Base-by-base conservation (phyloP, 768 basidiomycete species). In the Suillus luteus region DNA sequence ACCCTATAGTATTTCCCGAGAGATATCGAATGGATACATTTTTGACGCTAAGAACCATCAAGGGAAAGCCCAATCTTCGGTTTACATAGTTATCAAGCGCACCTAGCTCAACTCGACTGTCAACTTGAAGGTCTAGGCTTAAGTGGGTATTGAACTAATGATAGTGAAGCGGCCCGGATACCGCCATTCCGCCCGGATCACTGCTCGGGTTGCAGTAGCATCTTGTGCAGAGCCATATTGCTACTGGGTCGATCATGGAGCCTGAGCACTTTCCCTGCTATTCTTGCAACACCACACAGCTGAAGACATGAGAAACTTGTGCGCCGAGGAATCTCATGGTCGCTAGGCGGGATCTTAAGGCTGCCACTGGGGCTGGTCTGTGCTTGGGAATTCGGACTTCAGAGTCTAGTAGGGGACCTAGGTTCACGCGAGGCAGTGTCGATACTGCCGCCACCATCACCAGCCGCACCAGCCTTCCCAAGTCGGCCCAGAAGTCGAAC, bases 171-270 rank as follows among this genome's bases (percentile, higher is more conserved):
- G 51, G 27, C 27, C 51, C 51, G 51, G 31, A 19, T 33, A 9
- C 49, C 51, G 51, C 17, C 27, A 52, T 27, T 52, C 51, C 51
- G 27, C 51, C 51, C 51, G 51, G 51, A 52, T 52, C 15, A 52
- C 49, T 51, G 24, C 15, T 51, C 5, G 31, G 49, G 49, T 41
- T 15, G 15, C 33, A 35, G 6, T 35, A 8, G 6, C 41, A 40
- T 3, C 44, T 27, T 49, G 49, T 49, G 49, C 49, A 24, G n/a
- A 12, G 11, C n/a, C 9, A 8, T 38, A 11, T 2, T 12, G 10
- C 5, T 11, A 46, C 44, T 24, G n/a, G n/a, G 22, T 48, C 22
- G 46, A 48, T 48, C n/a, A 46, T 15, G 48, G 22, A 49, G 22
- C 12, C 48, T 24, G 22, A 44, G 46, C 12, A 49, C 49, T 51